Base-by-base conservation (phyloP, 108 stramenopile species). In the Stephanodiscus triporus region DNA sequence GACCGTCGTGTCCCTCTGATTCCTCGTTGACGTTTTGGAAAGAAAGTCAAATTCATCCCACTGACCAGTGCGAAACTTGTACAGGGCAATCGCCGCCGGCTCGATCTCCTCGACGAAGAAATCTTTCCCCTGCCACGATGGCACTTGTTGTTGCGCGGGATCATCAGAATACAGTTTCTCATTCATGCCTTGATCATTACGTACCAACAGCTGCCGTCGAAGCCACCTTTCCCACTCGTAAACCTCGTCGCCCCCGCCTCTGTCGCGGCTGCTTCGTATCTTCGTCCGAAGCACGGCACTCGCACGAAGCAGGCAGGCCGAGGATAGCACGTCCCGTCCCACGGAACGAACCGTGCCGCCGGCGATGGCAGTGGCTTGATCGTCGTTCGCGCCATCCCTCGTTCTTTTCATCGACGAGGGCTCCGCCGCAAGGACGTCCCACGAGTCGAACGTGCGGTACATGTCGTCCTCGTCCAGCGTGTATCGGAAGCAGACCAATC, bases 401-500 rank as follows among this genome's bases (percentile, higher is more conserved):
- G 36, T 26, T 40, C 23, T 65, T 63, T 17, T 23, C 26, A 45
- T 58, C 72, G 63, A 60, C 17, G 22, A 56, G 10, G 23, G 56
- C 65, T 78, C 77, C 48, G 78, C 51, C 23, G 85, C 77, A 22
- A 85, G 66, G 11, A 51, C 68, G 63, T 85, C 85, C 85, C 85
- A 85, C 32, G 32, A 50, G 76, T 85, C 85, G 71, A 85, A 85
- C 30, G 85, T 80, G 63, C 79, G 47, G 51, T 83, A 86, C 82
- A 86, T 83, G 22, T 83, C 81, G 20, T 83, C 62, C 71, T 86
- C 85, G 14, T 83, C 74, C 40, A 69, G 37, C 22, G 85, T 86
- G 74, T 86, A 86, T 38, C 84, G 70, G 68, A 83, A 86, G 67
- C 85, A 86, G 55, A 86, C 85, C 66, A 86, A 65, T 26, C 85